phyloP scores from a whole-genome alignment of 1,139 yeast genomes.

The Nakaseomyces kungkrabaensis region DNA sequence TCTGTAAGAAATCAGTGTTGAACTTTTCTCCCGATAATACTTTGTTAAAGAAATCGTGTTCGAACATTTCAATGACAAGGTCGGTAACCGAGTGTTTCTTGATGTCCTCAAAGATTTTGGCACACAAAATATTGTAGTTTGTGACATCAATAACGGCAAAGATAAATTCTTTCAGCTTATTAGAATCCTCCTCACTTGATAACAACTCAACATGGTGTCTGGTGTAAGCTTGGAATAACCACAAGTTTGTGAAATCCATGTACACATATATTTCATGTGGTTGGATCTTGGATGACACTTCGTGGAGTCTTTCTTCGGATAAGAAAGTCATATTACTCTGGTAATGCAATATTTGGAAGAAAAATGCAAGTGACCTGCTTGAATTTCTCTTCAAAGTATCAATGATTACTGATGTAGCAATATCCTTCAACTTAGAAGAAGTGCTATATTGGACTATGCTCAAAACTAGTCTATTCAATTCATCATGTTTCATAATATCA shows the following conservation, averaged over 20 bases:
- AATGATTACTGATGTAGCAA: slow-evolving; percentile 11
- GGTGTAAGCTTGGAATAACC: slow-evolving; percentile 26
- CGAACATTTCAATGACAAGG: slow-evolving; percentile 17
- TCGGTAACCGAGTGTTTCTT: slow-evolving; percentile 10
- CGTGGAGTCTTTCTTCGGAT: background rate
- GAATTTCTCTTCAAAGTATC: slow-evolving; percentile 9
- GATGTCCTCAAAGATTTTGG: slow-evolving; percentile 23
- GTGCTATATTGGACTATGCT: slow-evolving; percentile 19
- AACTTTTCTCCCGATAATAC: slow-evolving; percentile 9
- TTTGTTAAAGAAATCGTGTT: slow-evolving; percentile 20
- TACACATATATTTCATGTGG: slow-evolving; percentile 10
- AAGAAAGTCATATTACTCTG: background rate
- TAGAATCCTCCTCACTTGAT: background rate
- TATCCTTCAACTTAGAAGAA: slow-evolving; percentile 9
- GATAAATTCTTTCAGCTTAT: slow-evolving; percentile 11
- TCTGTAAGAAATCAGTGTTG: slow-evolving; percentile 10
- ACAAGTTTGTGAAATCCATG: slow-evolving; percentile 26
- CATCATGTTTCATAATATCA: slow-evolving; percentile 5
- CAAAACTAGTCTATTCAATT: slow-evolving; percentile 10
- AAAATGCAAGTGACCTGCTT: slow-evolving; percentile 6
- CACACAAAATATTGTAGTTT: slow-evolving; percentile 17
- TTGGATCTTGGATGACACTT: background rate
- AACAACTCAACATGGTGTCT: slow-evolving; percentile 13
- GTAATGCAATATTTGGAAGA: slow-evolving; percentile 14
- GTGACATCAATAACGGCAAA: slow-evolving; percentile 17